Percentiles rank a stretch among this genome's conserved stretches.
phyloP scores from a whole-genome alignment of 2,329 filamentous ascomycete species.

The Dactylellina haptotyla region DNA sequence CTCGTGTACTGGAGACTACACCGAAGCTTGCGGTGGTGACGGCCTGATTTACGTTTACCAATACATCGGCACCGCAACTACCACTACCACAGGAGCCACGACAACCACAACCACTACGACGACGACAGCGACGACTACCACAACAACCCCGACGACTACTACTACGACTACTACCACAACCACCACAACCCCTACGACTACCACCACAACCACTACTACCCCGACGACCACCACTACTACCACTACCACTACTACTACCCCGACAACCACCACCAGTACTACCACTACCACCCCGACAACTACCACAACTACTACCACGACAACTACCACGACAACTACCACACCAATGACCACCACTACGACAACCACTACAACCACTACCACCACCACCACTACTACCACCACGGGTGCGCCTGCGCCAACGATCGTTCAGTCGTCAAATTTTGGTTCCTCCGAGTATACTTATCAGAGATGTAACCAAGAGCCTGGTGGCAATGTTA shows the following conservation, averaged over 20 bases:
- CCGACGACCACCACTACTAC: conserved; percentile 1
- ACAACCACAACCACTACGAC: background rate
- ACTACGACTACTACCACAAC: conserved; percentile 32
- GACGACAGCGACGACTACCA: conserved; percentile 12
- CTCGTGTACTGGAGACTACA: conserved; percentile 13
- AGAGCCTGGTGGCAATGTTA: background rate
- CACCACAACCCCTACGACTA: conserved; percentile 27
- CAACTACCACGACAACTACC: conserved; percentile 10
- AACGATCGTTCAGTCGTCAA: background rate
- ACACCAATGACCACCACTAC: too few species aligned
- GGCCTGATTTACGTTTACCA: conserved; percentile 16
- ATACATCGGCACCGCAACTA: conserved; percentile 1
- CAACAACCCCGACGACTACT: background rate
- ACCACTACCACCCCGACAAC: conserved; percentile 6
- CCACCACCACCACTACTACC: conserved; percentile 30
- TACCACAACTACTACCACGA: background rate
- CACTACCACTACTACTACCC: conserved; percentile 8
- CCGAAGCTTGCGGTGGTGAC: conserved; percentile 17
- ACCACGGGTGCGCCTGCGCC: conserved; percentile 6
- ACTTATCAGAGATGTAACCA: background rate
- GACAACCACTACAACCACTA: too few species aligned
- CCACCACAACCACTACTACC: conserved; percentile 4
- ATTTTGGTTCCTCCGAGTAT: background rate
- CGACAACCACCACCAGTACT: too few species aligned
- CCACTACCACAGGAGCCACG: background rate